Percentiles rank a stretch among this genome's conserved stretches.
Evolutionary conservation across 495 filamentous ascomycete genomes (phyloP).

Genomic region (Platismatia glauca): DNA sequence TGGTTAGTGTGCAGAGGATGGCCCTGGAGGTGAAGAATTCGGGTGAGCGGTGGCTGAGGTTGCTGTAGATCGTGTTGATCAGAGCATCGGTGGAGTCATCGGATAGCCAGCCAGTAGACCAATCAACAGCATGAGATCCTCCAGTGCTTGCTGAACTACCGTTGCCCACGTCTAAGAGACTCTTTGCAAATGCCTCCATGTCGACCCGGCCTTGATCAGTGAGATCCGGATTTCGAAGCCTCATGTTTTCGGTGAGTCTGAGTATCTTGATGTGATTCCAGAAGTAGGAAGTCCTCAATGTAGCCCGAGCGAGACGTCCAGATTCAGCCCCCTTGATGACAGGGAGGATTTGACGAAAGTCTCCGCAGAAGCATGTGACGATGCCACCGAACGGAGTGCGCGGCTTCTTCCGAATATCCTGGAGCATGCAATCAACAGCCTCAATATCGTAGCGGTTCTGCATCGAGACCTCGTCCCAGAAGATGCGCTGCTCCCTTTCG

Average conservation of each 20-base stretch:
- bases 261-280: not conserved
- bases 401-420: too few species aligned
- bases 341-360: not conserved
- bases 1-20: not conserved
- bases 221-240: too few species aligned
- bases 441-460: too few species aligned
- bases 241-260: not conserved
- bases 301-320: not conserved
- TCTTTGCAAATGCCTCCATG: too few species aligned
- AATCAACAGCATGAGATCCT: too few species aligned
- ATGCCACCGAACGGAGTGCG: too few species aligned
- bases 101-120: too few species aligned
- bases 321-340: not conserved
- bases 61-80: not conserved
- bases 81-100: not conserved
- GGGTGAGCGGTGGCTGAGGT: not conserved
- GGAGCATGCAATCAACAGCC: too few species aligned
- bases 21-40: not conserved
- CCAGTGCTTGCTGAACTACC: not conserved
- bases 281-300: not conserved
- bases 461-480: not conserved
- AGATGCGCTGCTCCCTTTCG: too few species aligned
- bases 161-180: too few species aligned
- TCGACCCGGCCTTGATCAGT: too few species aligned
- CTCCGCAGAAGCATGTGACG: not conserved